Evolutionary conservation across 306 rosid species (phyloP).

Genomic region (Mimosa bimucronata): DNA sequence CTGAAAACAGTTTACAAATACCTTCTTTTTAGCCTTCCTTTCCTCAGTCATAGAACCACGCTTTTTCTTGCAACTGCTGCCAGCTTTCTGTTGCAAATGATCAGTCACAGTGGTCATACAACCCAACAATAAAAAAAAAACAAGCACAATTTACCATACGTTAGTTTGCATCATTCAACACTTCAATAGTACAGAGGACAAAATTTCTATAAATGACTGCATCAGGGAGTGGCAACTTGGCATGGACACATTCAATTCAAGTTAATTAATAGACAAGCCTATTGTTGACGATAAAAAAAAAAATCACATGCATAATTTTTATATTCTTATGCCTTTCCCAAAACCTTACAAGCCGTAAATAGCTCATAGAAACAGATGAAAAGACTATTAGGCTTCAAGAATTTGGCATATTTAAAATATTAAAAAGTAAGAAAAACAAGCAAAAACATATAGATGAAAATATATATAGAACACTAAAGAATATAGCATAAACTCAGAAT

Average conservation of each 20-base stretch:
- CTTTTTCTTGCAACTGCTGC: conserved; percentile 46
- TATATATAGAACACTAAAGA: neutral
- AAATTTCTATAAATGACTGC: neutral
- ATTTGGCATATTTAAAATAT: neutral
- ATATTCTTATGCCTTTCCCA: conserved; percentile 7
- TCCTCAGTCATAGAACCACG: conserved; percentile 60
- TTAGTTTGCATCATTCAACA: neutral
- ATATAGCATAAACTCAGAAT: conserved; percentile 1
- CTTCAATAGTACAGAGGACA: neutral
- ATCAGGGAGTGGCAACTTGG: neutral
- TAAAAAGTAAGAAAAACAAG: conserved; percentile 14
- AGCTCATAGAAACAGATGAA: conserved; percentile 9
- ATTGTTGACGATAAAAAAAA: conserved; percentile 26
- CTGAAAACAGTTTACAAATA: conserved; percentile 37
- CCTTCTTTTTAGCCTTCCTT: conserved; percentile 66
- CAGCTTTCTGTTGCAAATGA: conserved; percentile 47
- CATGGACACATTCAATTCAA: neutral
- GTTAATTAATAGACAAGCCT: neutral
- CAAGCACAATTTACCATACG: neutral
- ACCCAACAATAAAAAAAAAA: neutral
- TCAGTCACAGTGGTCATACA: conserved; percentile 20
- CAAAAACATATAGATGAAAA: neutral
- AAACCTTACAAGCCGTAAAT: neutral
- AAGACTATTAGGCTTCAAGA: neutral
- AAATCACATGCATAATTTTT: neutral